A percentile compares a stretch with the other conserved stretches of the same genome.
These are phyloP conservation scores for Aureobasidium sp. DNA, from an alignment of 2,329 filamentous ascomycete genomes.

Conservation along the genomic window DNA sequence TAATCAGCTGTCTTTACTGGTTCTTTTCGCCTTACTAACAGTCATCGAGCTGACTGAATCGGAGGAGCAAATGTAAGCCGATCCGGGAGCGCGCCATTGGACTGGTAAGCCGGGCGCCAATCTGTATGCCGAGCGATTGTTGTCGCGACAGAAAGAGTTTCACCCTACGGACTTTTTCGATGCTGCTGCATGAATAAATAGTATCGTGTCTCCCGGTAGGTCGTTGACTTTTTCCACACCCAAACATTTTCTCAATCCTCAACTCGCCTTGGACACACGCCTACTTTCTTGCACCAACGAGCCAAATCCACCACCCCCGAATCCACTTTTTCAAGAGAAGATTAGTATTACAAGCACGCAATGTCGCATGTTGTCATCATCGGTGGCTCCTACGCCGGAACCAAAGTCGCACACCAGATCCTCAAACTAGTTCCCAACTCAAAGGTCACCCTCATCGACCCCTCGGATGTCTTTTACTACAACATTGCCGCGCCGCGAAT, in stretches of 20 bases:
- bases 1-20: background rate
- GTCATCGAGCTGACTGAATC: background rate
- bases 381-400: conserved; percentile 4
- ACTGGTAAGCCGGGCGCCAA: background rate
- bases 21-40: background rate
- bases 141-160: background rate
- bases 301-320: background rate
- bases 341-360: background rate
- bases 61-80: background rate
- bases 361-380: conserved; percentile 9
- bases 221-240: background rate
- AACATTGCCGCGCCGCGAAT: conserved; percentile 8
- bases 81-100: background rate
- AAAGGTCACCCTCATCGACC: conserved; percentile 8
- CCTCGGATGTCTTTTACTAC: conserved; percentile 9
- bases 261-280: background rate
- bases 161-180: background rate
- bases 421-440: background rate
- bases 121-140: background rate
- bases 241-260: background rate
- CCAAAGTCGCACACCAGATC: conserved; percentile 9
- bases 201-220: background rate
- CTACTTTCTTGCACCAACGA: background rate
- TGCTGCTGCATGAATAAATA: background rate
- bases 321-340: background rate